Base-by-base conservation (phyloP, 1,139 yeast genomes). In the Kurtzmaniella quercitrusa region DNA sequence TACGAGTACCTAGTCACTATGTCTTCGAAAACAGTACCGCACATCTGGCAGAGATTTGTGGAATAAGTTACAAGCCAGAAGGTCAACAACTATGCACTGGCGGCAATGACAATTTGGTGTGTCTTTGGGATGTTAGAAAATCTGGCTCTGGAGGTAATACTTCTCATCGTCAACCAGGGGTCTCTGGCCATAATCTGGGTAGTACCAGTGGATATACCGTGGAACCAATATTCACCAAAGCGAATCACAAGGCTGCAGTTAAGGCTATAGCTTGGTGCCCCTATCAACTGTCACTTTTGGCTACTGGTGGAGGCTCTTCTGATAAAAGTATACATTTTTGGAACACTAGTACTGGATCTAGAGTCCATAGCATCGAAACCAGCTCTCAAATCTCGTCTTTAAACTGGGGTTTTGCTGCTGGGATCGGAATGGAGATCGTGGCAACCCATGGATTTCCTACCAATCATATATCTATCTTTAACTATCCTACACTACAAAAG, bases 191-290 rank as follows among this genome's bases (percentile, higher is more conserved):
- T 36, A 50, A 38, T n/a, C 19, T 17, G 33, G 33, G 34, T 3
- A 37, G 34, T n/a, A 41, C 43, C 27, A 47, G 43, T 11, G 15
- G 36, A 33, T 41, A 47, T 45, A 41, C 46, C 9, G 48, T 75
- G 1, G 69, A 73, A 37, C 96, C 98, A 4, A 74, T 83, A 49
- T 88, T 84, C 61, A 70, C 85, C 17, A 88, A 90, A 59, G 78
- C 85, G 18, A 80, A 81, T 47, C 98, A 93, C 63, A 83, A 79
- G 37, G 97, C 98, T 0, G 98, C 98, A 0, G 96, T 93, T 14
- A 94, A 94, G 64, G 98, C 98, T 1, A 66, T 94, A 44, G 82
- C 94, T 14, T 94, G 97, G 96, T 88, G 96, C 59, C 98, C 98
- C 0, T 85, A 85, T 63, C 94, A 89, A 54, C 68, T 73, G 29